Evolutionary conservation across 2,329 filamentous ascomycete species (phyloP).

Genomic region (Sporothrix dimorphospora): DNA sequence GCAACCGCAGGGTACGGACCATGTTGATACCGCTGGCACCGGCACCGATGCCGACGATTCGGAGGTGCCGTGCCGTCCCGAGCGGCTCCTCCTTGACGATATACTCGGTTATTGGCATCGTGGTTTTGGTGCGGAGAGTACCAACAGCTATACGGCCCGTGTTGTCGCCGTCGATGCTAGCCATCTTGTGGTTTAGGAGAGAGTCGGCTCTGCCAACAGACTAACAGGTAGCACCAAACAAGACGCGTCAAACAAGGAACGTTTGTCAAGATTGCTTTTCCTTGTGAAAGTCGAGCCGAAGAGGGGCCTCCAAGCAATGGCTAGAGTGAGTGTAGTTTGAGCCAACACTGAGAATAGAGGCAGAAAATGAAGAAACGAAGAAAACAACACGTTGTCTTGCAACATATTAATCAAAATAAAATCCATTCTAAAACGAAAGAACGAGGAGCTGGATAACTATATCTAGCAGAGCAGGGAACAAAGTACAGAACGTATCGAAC

Average conservation of each 20-base stretch:
- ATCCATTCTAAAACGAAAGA: not conserved
- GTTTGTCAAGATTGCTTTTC: not conserved
- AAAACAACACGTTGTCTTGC: not conserved
- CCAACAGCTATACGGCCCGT: not conserved
- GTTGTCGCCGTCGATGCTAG: not conserved
- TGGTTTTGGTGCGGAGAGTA: not conserved
- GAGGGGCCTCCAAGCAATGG: not conserved
- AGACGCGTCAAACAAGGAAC: not conserved
- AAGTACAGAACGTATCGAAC: not conserved
- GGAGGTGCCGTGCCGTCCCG: constrained; percentile 43
- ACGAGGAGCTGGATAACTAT: not conserved
- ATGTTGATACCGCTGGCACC: constrained; percentile 45
- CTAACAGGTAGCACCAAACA: not conserved
- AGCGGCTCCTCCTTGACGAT: constrained; percentile 32
- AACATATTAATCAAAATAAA: not conserved
- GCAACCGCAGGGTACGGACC: constrained; percentile 49
- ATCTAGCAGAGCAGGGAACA: not conserved
- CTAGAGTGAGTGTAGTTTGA: not conserved
- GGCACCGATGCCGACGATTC: constrained; percentile 50
- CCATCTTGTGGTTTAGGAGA: not conserved
- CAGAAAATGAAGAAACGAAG: not conserved
- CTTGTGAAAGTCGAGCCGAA: not conserved
- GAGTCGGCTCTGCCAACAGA: not conserved
- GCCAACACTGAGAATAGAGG: not conserved
- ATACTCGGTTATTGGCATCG: constrained; percentile 24